Evolutionary conservation across 352 stramenopile species (phyloP), one percentile per base, ranked within the genome.

Genomic region (Pythium graminicola): DNA sequence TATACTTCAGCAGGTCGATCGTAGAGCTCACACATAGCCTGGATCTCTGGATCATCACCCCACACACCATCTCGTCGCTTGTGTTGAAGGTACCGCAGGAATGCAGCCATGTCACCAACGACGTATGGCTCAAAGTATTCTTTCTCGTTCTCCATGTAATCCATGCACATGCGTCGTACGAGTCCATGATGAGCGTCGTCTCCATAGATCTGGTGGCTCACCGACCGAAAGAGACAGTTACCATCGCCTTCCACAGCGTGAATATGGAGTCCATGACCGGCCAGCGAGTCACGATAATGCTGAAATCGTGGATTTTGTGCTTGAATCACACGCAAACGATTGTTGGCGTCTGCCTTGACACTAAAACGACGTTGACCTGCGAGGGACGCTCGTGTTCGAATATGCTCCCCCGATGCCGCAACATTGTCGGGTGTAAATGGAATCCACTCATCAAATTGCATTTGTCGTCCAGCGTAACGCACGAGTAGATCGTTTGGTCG

Each of bases 221-320:
- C 87, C 4, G 95, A 86, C 16, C 95, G 91, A 65, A 99, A 99
- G 10, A 99, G 68, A 62, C 96, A 99, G 70, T 99, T 99, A 26
- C 96, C 96, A 64, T 99, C 96, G 7, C 94, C 92, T 51, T 95
- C 77, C 42, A 98, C 85, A 9, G 73, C 52, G 53, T 70, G 63
- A 53, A 91, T 80, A 5, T 51, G 54, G 26, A 90, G 58, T 11
- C 68, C 66, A 2, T 81, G 50, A 1, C 56, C 47, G 14, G 57
- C 50, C 20, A 93, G 50, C 11, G 77, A 75, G 23, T 81, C 60
- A 6, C 66, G 73, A 45, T 93, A 93, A 50, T 89, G 79, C 22
- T 69, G 62, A 62, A 88, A 93, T 26, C 72, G 73, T n/a, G 80
- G 80, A 40, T 89, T 89, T 50, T 86, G 64, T 2, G 69, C 50